Evolutionary conservation across 495 filamentous ascomycete genomes (phyloP), one percentile per base, ranked within the genome.

Genomic region (Lasiosphaeriaceae sp.): DNA sequence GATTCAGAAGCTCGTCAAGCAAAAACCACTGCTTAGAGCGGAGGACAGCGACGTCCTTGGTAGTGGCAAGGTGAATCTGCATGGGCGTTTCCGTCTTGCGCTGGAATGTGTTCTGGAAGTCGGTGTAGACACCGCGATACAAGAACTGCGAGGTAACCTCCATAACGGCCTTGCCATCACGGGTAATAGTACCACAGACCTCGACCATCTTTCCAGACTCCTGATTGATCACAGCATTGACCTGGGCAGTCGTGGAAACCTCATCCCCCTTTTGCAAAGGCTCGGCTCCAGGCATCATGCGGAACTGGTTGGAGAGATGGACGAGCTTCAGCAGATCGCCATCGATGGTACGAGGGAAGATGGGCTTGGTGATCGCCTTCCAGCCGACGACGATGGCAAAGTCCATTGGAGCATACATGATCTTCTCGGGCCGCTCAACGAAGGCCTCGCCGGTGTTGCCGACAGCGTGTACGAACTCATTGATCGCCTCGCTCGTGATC

Each of bases 141-240:
- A 99, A 72, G 80, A 98, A 98, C 71, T 97, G 94, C 49, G 91
- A 96, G 14, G 90, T 96, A 16, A 98, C 94, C 67, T 97, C 90
- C 95, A 98, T 98, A 57, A 97, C 90, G n/a, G 90, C 80, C 61
- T 87, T 66, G 50, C 90, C 89, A 43, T 95, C 84, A 20, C 95
- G 85, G 52, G 84, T 87, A 65, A 98, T 96, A 7, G 94, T 97
- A 56, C 94, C 94, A 67, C 92, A 96, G 20, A 99, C 92, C 73
- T 97, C 95, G 9, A 99, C 94, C 91, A 97, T 96, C 82, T 99
- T 99, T 49, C 94, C 94, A 43, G 94, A 93, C 34, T 96, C 92
- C 66, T 97, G 90, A 72, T 97, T 97, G 79, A 99, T 87, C 55
- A 99, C 92, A 19, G 94, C 90, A 65, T 97, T 97, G 76, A 97